Evolutionary conservation across 2,329 filamentous ascomycete species (phyloP).

Genomic region (Paradendryphiella salina): DNA sequence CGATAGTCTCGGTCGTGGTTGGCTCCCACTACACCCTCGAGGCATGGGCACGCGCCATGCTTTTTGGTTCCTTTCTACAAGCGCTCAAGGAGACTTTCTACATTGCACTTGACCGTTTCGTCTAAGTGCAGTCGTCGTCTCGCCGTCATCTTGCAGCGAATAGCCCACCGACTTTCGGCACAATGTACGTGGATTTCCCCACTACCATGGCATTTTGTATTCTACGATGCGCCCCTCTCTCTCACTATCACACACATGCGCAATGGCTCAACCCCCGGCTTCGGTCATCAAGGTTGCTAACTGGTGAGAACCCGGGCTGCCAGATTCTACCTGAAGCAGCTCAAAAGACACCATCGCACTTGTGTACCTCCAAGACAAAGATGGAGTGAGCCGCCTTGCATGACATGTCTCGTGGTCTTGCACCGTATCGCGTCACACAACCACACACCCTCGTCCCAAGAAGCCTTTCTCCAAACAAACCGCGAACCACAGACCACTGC

Average conservation of each 20-base stretch:
- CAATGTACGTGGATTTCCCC: neutral
- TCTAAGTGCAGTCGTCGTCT: neutral
- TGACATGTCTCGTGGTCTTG: constrained; percentile 4
- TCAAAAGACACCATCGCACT: too few relatives aligned
- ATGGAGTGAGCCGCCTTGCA: neutral
- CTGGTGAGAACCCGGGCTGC: too few relatives aligned
- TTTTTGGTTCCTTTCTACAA: neutral
- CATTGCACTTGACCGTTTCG: neutral
- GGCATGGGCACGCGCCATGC: neutral
- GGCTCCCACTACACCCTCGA: constrained; percentile 5
- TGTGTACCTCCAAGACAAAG: too few relatives aligned
- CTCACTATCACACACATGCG: too few relatives aligned
- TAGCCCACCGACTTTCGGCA: neutral
- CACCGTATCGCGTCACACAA: neutral
- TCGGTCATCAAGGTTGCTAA: too few relatives aligned
- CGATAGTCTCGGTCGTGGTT: neutral
- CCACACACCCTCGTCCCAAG: neutral
- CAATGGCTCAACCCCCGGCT: too few relatives aligned
- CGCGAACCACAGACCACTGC: too few relatives aligned
- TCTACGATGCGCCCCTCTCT: too few relatives aligned
- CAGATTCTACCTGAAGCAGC: neutral
- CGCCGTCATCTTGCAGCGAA: neutral
- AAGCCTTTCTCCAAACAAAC: neutral
- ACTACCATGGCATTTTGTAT: neutral
- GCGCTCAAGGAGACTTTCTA: neutral